Evolutionary conservation across 2,329 filamentous ascomycete genomes (phyloP).

Genomic region (Colletotrichum higginsianum): DNA sequence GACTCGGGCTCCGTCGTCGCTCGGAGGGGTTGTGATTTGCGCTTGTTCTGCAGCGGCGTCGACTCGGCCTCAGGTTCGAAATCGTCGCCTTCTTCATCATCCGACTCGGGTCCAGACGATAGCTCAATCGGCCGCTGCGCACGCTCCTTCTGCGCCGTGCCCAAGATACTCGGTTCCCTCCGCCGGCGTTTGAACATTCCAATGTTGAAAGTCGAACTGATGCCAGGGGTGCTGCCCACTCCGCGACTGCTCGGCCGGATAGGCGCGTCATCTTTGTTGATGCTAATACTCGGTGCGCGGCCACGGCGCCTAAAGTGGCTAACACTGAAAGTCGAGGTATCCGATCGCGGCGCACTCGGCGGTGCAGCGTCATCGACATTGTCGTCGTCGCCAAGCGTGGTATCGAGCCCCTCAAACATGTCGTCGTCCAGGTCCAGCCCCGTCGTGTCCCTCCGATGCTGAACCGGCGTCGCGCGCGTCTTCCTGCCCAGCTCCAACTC

Average conservation of each 20-base stretch:
- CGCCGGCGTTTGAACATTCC: conserved; percentile 70
- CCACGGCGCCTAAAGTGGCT: conserved; percentile 61
- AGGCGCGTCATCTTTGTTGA: conserved; percentile 65
- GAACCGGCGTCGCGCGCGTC: conserved; percentile 52
- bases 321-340: conserved; percentile 63
- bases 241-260: conserved; percentile 69
- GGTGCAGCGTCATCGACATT: conserved; percentile 54
- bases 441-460: conserved; percentile 58
- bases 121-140: conserved; percentile 43
- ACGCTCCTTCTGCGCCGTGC: conserved; percentile 62
- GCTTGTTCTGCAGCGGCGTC: conserved; percentile 70
- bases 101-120: conserved; percentile 41
- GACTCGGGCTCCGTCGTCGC: conserved; percentile 19
- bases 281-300: conserved; percentile 63
- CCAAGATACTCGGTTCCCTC: conserved; percentile 74
- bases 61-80: conserved; percentile 78
- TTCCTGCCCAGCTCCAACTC: conserved; percentile 57
- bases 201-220: conserved; percentile 68
- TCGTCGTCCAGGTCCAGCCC: conserved; percentile 66
- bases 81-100: conserved; percentile 50
- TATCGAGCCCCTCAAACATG: conserved; percentile 60
- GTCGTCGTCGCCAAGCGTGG: conserved; percentile 58
- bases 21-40: conserved; percentile 54
- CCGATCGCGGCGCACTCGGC: conserved; percentile 54
- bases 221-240: conserved; percentile 61